Conservation (phyloP, 2,329 filamentous ascomycete genomes). For the Emydomyces testavorans region DNA sequence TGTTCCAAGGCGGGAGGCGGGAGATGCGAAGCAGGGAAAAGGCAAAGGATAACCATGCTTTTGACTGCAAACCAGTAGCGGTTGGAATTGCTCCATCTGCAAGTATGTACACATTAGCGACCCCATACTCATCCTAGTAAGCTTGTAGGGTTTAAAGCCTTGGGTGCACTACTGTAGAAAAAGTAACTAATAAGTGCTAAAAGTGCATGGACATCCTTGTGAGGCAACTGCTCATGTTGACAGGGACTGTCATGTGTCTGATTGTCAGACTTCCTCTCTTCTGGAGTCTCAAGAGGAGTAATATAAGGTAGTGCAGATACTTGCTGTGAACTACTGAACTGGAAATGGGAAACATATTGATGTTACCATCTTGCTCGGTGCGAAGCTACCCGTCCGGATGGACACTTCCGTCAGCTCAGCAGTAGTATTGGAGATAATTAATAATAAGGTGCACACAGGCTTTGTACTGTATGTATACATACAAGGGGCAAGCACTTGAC, state of each 20-base stretch:
- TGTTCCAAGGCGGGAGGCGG: constrained; percentile 2
- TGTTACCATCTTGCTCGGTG: too few species aligned
- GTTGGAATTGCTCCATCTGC: constrained; percentile 9
- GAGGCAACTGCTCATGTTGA: not conserved
- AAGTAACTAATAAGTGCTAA: not conserved
- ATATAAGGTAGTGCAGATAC: too few species aligned
- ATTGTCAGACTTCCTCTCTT: not conserved
- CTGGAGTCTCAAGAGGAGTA: too few species aligned
- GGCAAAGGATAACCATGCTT: not conserved
- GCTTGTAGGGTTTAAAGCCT: too few species aligned
- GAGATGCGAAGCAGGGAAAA: constrained; percentile 5
- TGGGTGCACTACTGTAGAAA: not conserved
- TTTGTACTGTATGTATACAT: not conserved
- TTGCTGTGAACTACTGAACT: too few species aligned
- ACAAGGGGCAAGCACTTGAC: constrained; percentile 5
- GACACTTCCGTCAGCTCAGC: too few species aligned
- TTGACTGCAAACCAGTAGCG: not conserved
- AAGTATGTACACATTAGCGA: too few species aligned
- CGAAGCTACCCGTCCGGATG: too few species aligned
- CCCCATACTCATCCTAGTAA: too few species aligned
- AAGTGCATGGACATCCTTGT: constrained; percentile 2
- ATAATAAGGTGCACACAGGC: not conserved
- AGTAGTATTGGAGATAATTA: not conserved
- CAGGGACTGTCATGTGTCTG: not conserved
- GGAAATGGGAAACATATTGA: too few species aligned